A percentile compares a stretch with the other conserved stretches of the same genome.
phyloP scores from a whole-genome alignment of 495 filamentous ascomycete genomes.

The Hyaloscypha finlandica region DNA sequence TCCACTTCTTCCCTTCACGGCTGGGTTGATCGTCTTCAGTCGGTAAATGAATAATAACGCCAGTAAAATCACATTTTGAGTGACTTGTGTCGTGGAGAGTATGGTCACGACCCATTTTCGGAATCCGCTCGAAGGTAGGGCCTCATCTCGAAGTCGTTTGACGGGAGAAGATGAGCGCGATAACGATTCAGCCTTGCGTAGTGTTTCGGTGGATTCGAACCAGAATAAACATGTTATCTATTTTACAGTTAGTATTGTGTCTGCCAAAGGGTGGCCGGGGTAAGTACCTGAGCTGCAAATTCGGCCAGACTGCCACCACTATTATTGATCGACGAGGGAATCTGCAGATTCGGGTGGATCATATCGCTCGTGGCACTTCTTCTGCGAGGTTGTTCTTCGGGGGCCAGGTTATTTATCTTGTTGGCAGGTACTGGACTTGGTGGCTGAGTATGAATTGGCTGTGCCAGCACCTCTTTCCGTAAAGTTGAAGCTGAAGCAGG shows the following conservation, averaged over 20 bases:
- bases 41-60: conserved; percentile 93
- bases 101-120: conserved; percentile 93
- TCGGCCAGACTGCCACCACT: conserved; percentile 74
- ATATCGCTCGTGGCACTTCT: conserved; percentile 44
- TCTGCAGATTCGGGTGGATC: conserved; percentile 63
- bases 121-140: conserved; percentile 77
- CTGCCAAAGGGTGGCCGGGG: not conserved
- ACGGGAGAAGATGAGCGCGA: conserved; percentile 48
- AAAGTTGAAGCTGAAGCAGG: conserved; percentile 21
- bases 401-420: conserved; percentile 26
- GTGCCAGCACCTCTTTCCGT: conserved; percentile 29
- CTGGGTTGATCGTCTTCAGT: conserved; percentile 84
- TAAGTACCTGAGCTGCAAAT: conserved; percentile 76
- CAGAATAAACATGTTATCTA: conserved; percentile 97
- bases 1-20: conserved; percentile 83
- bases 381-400: conserved; percentile 30
- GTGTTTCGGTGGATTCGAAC: conserved; percentile 86
- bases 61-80: conserved; percentile 91
- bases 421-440: conserved; percentile 21
- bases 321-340: conserved; percentile 73
- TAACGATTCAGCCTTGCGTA: conserved; percentile 71
- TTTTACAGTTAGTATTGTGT: conserved; percentile 7
- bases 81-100: conserved; percentile 92
- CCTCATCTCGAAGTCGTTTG: conserved; percentile 63
- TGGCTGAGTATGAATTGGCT: conserved; percentile 36